phyloP scores from a whole-genome alignment of 345 rosid genomes.

The Anastatica hierochuntica region DNA sequence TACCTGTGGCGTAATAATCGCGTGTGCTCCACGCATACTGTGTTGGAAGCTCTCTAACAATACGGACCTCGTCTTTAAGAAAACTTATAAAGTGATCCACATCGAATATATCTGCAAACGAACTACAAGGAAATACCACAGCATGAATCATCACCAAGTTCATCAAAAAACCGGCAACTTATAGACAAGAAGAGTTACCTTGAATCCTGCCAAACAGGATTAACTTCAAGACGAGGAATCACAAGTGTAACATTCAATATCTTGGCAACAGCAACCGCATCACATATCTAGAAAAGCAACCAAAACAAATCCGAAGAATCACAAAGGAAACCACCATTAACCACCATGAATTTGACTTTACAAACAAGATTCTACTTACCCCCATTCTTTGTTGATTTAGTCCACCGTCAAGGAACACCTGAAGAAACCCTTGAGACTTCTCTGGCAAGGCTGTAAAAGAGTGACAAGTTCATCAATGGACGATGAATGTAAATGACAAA shows the following conservation, averaged over 20 bases:
- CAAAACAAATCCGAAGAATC: background rate
- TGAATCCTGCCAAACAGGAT: conserved; percentile 97
- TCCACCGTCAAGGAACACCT: conserved; percentile 96
- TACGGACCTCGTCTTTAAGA: conserved; percentile 45
- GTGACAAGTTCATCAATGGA: too few relatives aligned
- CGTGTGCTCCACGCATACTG: conserved; percentile 81
- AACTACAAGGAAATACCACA: conserved; percentile 37
- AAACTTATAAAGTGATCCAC: conserved; percentile 66
- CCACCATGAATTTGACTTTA: background rate
- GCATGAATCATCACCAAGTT: conserved; percentile 4
- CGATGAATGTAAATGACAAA: background rate
- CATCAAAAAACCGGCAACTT: background rate
- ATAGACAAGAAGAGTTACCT: conserved; percentile 36
- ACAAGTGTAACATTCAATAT: conserved; percentile 79
- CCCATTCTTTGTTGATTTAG: conserved; percentile 98
- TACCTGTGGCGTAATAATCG: conserved; percentile 90
- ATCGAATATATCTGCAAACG: conserved; percentile 76
- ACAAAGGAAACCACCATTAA: background rate
- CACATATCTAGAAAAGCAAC: conserved; percentile 55
- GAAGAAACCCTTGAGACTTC: conserved; percentile 61
- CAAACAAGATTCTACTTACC: conserved; percentile 32
- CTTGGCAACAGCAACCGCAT: conserved; percentile 95
- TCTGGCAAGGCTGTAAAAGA: conserved; percentile 40
- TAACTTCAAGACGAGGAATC: conserved; percentile 89
- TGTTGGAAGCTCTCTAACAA: conserved; percentile 61